Conservation (phyloP, 208 protist species). For the Crithidia acanthocephali region DNA sequence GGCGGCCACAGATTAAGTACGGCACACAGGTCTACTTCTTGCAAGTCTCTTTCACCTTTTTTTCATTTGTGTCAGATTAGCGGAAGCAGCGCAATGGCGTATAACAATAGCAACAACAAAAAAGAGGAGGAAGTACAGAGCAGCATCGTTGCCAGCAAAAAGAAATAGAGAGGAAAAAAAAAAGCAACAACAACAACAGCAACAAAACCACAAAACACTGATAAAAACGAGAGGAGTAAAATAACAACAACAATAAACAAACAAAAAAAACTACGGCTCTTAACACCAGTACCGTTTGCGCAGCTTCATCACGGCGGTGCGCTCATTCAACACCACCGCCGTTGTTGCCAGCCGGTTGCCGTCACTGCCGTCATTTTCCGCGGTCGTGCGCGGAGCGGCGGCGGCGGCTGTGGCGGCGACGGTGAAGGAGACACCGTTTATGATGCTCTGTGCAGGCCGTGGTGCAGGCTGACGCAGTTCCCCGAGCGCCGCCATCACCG, state of each 20-base stretch:
- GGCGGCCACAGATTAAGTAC: too few relatives aligned
- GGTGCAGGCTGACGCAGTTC: neutral
- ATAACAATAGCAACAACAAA: too few relatives aligned
- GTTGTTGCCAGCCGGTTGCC: neutral
- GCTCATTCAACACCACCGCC: constrained; percentile 22
- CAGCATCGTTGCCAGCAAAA: too few relatives aligned
- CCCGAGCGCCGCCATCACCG: neutral
- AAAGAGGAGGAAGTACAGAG: too few relatives aligned
- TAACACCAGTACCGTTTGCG: constrained; percentile 3
- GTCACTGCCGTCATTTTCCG: neutral
- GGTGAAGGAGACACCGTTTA: neutral
- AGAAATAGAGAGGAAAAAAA: too few relatives aligned
- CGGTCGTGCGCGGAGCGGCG: neutral
- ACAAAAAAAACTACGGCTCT: neutral
- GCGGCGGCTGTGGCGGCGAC: neutral
- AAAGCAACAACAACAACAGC: neutral
- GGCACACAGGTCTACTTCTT: too few relatives aligned
- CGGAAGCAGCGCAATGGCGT: too few relatives aligned
- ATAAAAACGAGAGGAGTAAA: neutral
- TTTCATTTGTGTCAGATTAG: too few relatives aligned
- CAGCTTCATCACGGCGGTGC: constrained; percentile 27
- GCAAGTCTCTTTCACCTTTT: too few relatives aligned
- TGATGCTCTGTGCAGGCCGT: too few relatives aligned
- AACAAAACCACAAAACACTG: constrained; percentile 1
- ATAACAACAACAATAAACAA: constrained; percentile 14